Conservation (phyloP, 768 basidiomycete genomes). For the Tylopilus felleus region DNA sequence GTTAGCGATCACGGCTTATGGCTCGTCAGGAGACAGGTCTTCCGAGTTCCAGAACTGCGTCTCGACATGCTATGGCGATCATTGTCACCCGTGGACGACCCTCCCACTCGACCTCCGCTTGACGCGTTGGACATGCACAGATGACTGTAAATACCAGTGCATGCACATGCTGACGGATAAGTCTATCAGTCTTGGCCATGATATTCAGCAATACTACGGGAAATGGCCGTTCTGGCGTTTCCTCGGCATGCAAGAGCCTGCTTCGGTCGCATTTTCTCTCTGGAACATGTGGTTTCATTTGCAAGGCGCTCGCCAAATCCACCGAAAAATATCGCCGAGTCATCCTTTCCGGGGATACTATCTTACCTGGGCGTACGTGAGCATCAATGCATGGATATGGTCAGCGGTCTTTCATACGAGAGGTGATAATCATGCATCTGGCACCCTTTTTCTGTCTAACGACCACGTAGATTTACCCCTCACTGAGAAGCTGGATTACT, state of each 20-base stretch:
- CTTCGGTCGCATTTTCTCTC: slow-evolving; percentile 87
- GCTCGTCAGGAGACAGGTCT: slow-evolving; percentile 35
- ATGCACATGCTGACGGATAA: slow-evolving; percentile 73
- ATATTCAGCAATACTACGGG: slow-evolving; percentile 80
- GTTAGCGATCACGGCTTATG: slow-evolving; percentile 4
- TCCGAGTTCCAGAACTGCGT: slow-evolving; percentile 37
- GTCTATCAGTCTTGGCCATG: slow-evolving; percentile 40
- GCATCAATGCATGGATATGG: slow-evolving; percentile 92
- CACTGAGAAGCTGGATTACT: slow-evolving; percentile 94
- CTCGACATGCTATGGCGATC: slow-evolving; percentile 30
- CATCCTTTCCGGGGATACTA: slow-evolving; percentile 76
- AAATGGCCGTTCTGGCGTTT: slow-evolving; percentile 97
- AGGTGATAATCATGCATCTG: slow-evolving; percentile 48
- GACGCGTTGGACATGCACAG: slow-evolving; percentile 83
- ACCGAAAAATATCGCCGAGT: slow-evolving; percentile 41
- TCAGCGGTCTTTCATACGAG: slow-evolving; percentile 88
- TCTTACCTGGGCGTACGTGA: slow-evolving; percentile 59
- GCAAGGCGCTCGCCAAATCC: slow-evolving; percentile 52
- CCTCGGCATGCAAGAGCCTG: slow-evolving; percentile 90
- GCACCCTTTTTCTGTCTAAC: slow-evolving; percentile 5
- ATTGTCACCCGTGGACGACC: slow-evolving; percentile 32
- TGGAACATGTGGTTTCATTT: slow-evolving; percentile 77
- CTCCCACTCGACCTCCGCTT: slow-evolving; percentile 57
- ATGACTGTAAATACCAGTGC: slow-evolving; percentile 88
- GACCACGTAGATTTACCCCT: slow-evolving; percentile 58